These are phyloP conservation scores for Coemansia sp. DNA, from an alignment of 192 early-diverging fungal genomes.

Conservation along the genomic window DNA sequence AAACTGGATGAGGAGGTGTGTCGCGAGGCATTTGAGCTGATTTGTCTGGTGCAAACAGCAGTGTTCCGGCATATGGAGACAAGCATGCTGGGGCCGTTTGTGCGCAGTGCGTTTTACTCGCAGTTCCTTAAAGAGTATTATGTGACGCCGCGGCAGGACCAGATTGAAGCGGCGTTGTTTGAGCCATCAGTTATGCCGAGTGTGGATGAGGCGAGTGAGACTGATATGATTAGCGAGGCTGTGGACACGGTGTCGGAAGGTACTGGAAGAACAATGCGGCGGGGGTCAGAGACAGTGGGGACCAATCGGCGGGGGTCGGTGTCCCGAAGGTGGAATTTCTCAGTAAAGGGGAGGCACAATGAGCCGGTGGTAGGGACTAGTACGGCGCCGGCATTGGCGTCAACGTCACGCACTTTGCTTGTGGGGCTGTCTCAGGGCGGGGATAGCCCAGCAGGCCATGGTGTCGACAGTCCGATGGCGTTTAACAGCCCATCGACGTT, in stretches of 20 bases:
- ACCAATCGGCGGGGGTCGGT: not conserved
- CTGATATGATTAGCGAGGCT: no score
- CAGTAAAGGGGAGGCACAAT: slow-evolving; percentile 10
- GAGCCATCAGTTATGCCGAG: not conserved
- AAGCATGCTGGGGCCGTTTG: slow-evolving; percentile 62
- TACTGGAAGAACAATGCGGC: not conserved
- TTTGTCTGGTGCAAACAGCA: slow-evolving; percentile 57
- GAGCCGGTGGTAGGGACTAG: slow-evolving; percentile 32
- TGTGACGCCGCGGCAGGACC: slow-evolving; percentile 39
- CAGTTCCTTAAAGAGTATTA: slow-evolving; percentile 61
- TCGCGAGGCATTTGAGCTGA: slow-evolving; percentile 33
- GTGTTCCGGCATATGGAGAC: slow-evolving; percentile 65
- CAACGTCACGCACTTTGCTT: not conserved
- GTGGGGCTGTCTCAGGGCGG: not conserved
- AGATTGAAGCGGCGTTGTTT: slow-evolving; percentile 32
- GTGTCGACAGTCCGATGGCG: no score
- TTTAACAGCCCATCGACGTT: no score
- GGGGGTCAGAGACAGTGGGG: not conserved
- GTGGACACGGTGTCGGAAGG: not conserved
- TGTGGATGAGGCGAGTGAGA: not conserved
- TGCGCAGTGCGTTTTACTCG: slow-evolving; percentile 62
- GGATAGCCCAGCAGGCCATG: no score
- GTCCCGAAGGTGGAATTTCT: slow-evolving; percentile 22
- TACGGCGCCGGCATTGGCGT: slow-evolving; percentile 12
- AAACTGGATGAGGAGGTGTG: slow-evolving; percentile 17